Evolutionary conservation across 2,329 filamentous ascomycete species (phyloP), one percentile per base, ranked within the genome.

Genomic region (Fusarium sp.): DNA sequence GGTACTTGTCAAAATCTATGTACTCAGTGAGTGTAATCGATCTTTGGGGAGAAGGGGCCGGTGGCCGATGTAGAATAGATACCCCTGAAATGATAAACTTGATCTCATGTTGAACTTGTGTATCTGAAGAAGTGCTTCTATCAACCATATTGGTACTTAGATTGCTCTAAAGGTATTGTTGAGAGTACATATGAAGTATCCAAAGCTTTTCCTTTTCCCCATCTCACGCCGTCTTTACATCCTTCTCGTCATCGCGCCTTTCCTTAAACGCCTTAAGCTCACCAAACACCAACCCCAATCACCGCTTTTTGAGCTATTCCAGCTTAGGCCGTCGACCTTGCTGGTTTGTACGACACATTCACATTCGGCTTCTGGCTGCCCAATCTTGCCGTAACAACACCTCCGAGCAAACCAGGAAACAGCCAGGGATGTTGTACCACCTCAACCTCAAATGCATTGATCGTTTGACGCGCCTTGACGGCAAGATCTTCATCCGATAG

Each of bases 391-490:
- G 90, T 88, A 11, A 97, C 93, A 3, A 98, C 88, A 1, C 87
- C 87, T 5, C 89, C 87, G 73, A 98, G 85, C 72, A 98, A 85
- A 6, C 92, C 92, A 0, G 93, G 91, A 80, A 97, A 98, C 3
- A 98, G 85, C 85, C 96, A 97, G 0, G 96, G 94, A 74, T 98
- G 94, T 78, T 98, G 94, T 75, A 97, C 85, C 72, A 97, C 90
- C 81, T 99, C 96, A 0, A 92, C 91, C 72, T 97, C 93, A 72
- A 99, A 99, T 0, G 94, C 93, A 63, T 90, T 89, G 65, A 95
- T 89, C 1, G 94, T 96, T 70, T 92, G 87, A 51, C 87, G 86
- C 0, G 94, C 94, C 51, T 90, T 84, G 52, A 83, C 82, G 0
- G 85, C 85, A 75, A 93, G 95, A 4, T 80, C 78, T 3, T 88